phyloP scores from a whole-genome alignment of 345 rosid genomes.

The Syzygium aromaticum region DNA sequence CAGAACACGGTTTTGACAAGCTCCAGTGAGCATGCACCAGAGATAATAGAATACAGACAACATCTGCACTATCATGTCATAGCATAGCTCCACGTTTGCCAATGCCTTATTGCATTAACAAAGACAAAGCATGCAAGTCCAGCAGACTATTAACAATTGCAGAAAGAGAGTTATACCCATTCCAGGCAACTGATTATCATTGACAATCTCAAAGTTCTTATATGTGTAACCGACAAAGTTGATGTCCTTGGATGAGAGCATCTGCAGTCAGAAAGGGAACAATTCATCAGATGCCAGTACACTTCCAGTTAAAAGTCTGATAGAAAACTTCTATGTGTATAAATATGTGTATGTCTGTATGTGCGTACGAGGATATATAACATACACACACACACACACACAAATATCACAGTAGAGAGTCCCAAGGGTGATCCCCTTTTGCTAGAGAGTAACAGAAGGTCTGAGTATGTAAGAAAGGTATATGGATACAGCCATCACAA shows the following conservation, averaged over 20 bases:
- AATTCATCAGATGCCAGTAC: neutral
- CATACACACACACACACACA: no score
- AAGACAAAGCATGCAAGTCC: neutral
- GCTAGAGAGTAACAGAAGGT: neutral
- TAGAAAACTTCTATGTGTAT: neutral
- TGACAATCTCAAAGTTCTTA: conserved; percentile 91
- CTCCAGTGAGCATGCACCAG: neutral
- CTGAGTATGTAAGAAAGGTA: neutral
- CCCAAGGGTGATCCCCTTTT: neutral
- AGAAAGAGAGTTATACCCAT: conserved; percentile 45
- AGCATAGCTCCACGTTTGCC: neutral
- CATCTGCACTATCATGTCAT: neutral
- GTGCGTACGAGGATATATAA: neutral
- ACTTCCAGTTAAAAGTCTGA: neutral
- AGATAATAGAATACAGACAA: neutral
- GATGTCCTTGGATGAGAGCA: conserved; percentile 93
- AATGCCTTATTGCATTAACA: neutral
- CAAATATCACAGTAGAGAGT: neutral
- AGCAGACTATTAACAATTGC: neutral
- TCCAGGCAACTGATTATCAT: conserved; percentile 83
- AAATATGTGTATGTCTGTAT: neutral
- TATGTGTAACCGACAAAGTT: conserved; percentile 98
- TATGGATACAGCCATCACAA: neutral
- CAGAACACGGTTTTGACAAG: neutral
- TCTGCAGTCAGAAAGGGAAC: conserved; percentile 29